A percentile compares a stretch with the other conserved stretches of the same genome.
phyloP scores from a whole-genome alignment of 768 basidiomycete genomes.

The Hericium erinaceus region DNA sequence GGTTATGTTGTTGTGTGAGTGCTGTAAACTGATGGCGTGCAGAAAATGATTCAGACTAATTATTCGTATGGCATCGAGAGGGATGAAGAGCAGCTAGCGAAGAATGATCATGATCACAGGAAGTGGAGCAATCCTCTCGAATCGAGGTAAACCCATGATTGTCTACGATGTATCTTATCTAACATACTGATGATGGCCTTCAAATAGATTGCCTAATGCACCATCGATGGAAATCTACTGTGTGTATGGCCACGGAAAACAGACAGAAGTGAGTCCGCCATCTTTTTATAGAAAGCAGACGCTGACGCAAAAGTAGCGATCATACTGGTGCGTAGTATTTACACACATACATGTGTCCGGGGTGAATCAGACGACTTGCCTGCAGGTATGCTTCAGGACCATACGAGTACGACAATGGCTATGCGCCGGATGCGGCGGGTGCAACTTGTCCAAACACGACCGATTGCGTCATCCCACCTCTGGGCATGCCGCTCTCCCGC shows the following conservation, averaged over 20 bases:
- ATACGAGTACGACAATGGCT: constrained; percentile 56
- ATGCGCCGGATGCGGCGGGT: constrained; percentile 31
- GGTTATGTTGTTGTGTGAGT: background rate
- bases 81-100: constrained; percentile 50
- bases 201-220: constrained; percentile 67
- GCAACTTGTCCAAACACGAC: constrained; percentile 37
- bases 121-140: constrained; percentile 95
- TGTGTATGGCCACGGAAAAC: constrained; percentile 91
- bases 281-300: background rate
- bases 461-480: constrained; percentile 31
- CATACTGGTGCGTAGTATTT: constrained; percentile 56
- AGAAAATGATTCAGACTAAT: constrained; percentile 79
- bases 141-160: constrained; percentile 32
- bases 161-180: background rate
- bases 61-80: constrained; percentile 87
- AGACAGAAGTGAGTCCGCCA: constrained; percentile 66
- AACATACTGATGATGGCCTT: background rate
- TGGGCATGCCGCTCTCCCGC: constrained; percentile 47
- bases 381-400: constrained; percentile 63
- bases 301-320: constrained; percentile 38
- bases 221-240: constrained; percentile 91
- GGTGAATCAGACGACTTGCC: background rate
- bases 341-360: background rate
- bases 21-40: background rate
- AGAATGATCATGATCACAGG: constrained; percentile 61